Evolutionary conservation across 768 basidiomycete species (phyloP), one percentile per base, ranked within the genome.

Genomic region (Pisolithus tinctorius): DNA sequence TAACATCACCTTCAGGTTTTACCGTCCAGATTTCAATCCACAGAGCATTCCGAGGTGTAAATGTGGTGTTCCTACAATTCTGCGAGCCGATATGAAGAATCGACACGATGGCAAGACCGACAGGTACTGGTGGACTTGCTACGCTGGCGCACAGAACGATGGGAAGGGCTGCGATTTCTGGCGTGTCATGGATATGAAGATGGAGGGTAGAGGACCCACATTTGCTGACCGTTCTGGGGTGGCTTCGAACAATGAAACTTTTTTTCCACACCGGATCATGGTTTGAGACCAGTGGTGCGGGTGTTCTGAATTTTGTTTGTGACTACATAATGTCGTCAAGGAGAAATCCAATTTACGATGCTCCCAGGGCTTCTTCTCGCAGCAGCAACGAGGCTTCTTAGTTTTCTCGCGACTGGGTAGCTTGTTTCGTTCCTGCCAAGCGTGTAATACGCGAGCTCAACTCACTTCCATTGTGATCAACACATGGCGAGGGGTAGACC

Each of bases 1-100:
- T 60, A 92, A 92, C 58, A 83, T 92, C 51, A 92, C 89, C 0
- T 92, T 92, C 63, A 77, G 90, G 14, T 92, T 92, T 62, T 92
- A 84, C 57, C 78, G 90, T 49, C 90, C 90, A 6, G 89, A 92
- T 67, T 92, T 86, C 63, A 71, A 73, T 23, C 78, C 89, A 4
- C 61, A 70, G 23, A 80, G 69, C 37, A 88, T 79, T 1, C 89
- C 89, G 1, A 74, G 74, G 41, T 92, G 90, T 60, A 79, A 82
- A 58, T 92, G 89, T 60, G 79, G 75, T 13, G 70, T 86, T 20
- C 86, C 88, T 1, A 82, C 79, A 9, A 78, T 87, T 39, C 69
- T 91, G 46, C 70, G 87, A 23, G 75, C 88, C 3, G 86, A 91
- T 59, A 89, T 90, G 86, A 90, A 89, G 62, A 82, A 83, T 47